Evolutionary conservation across 2,329 filamentous ascomycete genomes (phyloP), one percentile per base, ranked within the genome.

Genomic region (Polychaeton citri): DNA sequence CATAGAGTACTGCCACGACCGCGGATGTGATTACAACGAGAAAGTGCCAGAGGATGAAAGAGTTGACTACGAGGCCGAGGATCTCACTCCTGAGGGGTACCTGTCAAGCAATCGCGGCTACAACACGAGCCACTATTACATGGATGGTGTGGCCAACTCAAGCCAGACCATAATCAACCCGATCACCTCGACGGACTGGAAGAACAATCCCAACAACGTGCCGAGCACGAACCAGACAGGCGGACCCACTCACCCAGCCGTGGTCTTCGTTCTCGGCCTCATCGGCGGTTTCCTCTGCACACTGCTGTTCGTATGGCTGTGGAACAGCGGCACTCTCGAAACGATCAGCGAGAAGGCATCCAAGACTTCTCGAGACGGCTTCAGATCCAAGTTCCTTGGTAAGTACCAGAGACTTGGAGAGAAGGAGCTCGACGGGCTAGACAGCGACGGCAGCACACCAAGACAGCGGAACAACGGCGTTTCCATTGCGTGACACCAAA

Each of bases 41-140:
- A 37, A 38, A 28, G 41, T 50, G 16, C 35, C 37, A 6, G 35
- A 36, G 1, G 45, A 44, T 4, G 34, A 52, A 5, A 43, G 49
- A 19, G 35, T 40, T 17, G 33, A 34, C 7, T 56, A 51, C 36
- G 49, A 55, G 15, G 43, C 38, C 2, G 33, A 43, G 17, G 38
- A 46, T 30, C 21, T 40, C 10, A 43, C 50, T 18, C 41, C 42
- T n/a, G 38, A 43, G 21, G 38, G 43, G n/a, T 48, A 45, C 21
- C 39, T 54, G 6, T 53, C 48, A 3, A 42, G 50, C 8, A 50
- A 53, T 30, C 47, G 55, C 7, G 53, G 53, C 5, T 58, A 47
- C 40, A 47, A 57, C 37, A 57, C 55, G 8, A 45, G 40, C 26
- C 39, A 48, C n/a, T 58, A 58, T 37, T 58, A 57, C 37, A 38